These are phyloP conservation scores for Suillus tomentosus DNA, from an alignment of 768 basidiomycete genomes.

Conservation along the genomic window DNA sequence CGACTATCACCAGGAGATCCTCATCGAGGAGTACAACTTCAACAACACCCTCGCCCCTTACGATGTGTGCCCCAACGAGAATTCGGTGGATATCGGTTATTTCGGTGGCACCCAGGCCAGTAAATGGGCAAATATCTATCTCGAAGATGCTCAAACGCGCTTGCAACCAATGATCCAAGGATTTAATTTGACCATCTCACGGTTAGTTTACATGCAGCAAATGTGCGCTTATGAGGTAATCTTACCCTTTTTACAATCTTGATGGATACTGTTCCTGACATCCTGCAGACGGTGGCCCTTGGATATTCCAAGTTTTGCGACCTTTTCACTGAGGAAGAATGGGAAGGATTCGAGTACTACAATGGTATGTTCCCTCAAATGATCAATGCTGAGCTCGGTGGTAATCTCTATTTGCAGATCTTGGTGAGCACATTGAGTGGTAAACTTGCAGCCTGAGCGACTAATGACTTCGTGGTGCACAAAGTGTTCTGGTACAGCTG, in stretches of 20 bases:
- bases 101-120: slow-evolving; percentile 24
- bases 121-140: slow-evolving; percentile 43
- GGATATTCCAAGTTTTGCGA: slow-evolving; percentile 52
- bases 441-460: slow-evolving; percentile 14
- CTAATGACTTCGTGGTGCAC: not conserved
- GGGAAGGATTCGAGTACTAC: slow-evolving; percentile 51
- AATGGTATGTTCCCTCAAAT: slow-evolving; percentile 23
- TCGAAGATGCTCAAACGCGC: slow-evolving; percentile 37
- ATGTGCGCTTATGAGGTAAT: slow-evolving; percentile 43
- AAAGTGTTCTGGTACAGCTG: slow-evolving; percentile 36
- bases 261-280: too few species aligned
- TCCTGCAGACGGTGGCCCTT: slow-evolving; percentile 45
- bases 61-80: slow-evolving; percentile 33
- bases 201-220: slow-evolving; percentile 38
- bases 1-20: slow-evolving; percentile 50
- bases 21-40: slow-evolving; percentile 44
- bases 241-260: too few species aligned
- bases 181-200: slow-evolving; percentile 30
- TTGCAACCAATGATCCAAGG: slow-evolving; percentile 36
- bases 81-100: slow-evolving; percentile 24
- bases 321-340: slow-evolving; percentile 54
- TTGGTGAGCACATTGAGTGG: slow-evolving; percentile 13
- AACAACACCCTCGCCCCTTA: slow-evolving; percentile 53
- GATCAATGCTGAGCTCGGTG: too few species aligned
- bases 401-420: slow-evolving; percentile 1